phyloP scores from a whole-genome alignment of 495 filamentous ascomycete genomes.

The Penicillium tannophilum region DNA sequence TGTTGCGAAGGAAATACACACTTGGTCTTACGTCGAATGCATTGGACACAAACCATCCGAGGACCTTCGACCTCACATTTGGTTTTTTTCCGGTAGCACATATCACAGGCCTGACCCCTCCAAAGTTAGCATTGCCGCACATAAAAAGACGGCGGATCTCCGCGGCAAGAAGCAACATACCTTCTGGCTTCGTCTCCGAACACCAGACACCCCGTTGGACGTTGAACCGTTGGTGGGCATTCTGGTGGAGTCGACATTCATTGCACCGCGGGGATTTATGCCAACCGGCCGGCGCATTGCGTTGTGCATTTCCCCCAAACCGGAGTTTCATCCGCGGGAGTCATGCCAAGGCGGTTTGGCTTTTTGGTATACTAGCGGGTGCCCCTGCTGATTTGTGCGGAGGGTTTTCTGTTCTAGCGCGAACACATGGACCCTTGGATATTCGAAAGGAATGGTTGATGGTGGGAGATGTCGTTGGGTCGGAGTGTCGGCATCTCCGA shows the following conservation, averaged over 20 bases:
- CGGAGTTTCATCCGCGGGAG: conserved; percentile 4
- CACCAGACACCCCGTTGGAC: neutral
- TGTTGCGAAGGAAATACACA: conserved; percentile 78
- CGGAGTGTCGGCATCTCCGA: conserved; percentile 13
- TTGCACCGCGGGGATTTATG: conserved; percentile 18
- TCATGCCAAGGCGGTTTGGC: conserved; percentile 23
- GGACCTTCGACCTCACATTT: conserved; percentile 92
- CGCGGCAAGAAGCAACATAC: conserved; percentile 10
- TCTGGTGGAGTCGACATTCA: conserved; percentile 13
- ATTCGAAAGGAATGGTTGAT: neutral
- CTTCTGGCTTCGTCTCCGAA: conserved; percentile 19
- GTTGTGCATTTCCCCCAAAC: conserved; percentile 23
- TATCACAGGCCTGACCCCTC: conserved; percentile 78
- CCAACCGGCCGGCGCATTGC: conserved; percentile 19
- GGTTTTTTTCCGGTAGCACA: conserved; percentile 97
- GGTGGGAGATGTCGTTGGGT: conserved; percentile 5
- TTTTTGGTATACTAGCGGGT: neutral
- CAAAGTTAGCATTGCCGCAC: neutral
- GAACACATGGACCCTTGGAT: neutral
- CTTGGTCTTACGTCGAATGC: conserved; percentile 87
- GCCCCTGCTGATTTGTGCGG: neutral
- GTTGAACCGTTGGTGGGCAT: conserved; percentile 7
- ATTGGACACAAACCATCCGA: conserved; percentile 72
- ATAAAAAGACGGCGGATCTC: conserved; percentile 13
- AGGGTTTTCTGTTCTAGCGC: neutral